Base-by-base conservation (phyloP, 2,329 filamentous ascomycete genomes). In the Exophiala bonariae region DNA sequence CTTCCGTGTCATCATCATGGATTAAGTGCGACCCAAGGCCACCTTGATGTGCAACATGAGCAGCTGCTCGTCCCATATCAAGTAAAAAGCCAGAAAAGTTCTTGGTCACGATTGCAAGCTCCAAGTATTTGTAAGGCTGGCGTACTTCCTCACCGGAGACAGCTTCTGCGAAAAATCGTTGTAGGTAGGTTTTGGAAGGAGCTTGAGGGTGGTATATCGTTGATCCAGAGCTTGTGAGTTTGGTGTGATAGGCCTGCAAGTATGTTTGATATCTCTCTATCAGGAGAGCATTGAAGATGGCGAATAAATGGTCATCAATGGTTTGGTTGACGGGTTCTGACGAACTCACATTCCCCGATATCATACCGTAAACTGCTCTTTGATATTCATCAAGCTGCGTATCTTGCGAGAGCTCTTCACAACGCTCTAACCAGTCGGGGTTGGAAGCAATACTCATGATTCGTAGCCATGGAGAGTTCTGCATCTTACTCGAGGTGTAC, bases 231-330 rank as follows among this genome's bases (percentile, higher is more conserved):
- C 88, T 70, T 65, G 35, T 17, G 7, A 74, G 49, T 52, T 68
- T 73, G 34, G 65, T 62, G 37, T 65, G 63, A 35, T 72, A 69
- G 41, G 73, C 69, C 37, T 68, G 65, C 55, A 71, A 69, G 61
- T 86, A 95, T 3, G 74, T 72, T 58, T 92, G 87, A 63, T 95
- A 92, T 59, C 92, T 86, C 2, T 83, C 81, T 44, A 91, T 80
- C 8, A 96, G 70, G 4, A 92, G 73, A n/a, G 87, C 84, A 62
- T 95, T 96, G 73, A 93, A 93, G 64, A 91, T 83, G 28, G 86
- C 84, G 66, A 93, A 96, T 14, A 96, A 76, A 59, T 85, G 82
- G 61, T 97, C 92, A 57, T 96, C 89, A 85, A 90, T 95, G 17
- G 78, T 82, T 41, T 80, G 77, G 63, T 88, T 90, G 31, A 92